Percentiles rank a stretch among this genome's conserved stretches.
phyloP scores from a whole-genome alignment of 2,329 filamentous ascomycete genomes.

The Talaromyces sp. region DNA sequence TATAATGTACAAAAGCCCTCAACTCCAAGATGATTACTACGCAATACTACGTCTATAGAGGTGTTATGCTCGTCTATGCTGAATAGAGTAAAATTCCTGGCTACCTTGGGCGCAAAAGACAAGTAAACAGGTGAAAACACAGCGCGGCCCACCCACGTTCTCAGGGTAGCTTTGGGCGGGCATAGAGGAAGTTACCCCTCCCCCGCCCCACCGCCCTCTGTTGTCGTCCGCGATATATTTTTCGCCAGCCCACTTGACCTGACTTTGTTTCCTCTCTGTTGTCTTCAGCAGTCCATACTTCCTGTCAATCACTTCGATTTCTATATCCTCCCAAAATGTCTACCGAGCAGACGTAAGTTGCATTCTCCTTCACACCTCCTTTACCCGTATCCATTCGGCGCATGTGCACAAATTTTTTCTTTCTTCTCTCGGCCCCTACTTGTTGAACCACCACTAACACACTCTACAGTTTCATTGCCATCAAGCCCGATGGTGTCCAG shows the following conservation, averaged over 20 bases:
- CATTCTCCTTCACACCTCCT: conserved; percentile 9
- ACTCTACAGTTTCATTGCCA: conserved; percentile 85
- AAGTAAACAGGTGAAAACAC: not conserved
- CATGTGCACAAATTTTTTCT: conserved; percentile 7
- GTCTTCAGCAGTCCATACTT: conserved; percentile 5
- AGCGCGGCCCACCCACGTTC: conserved; percentile 1
- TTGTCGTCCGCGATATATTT: conserved; percentile 6
- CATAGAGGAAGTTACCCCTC: conserved; percentile 5
- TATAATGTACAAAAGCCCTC: not conserved
- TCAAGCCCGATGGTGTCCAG: conserved; percentile 99
- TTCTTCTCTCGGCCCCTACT: conserved; percentile 15
- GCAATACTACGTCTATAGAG: not conserved
- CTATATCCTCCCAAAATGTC: conserved; percentile 52
- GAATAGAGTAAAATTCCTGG: not conserved
- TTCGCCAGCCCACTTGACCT: conserved; percentile 1
- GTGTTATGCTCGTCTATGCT: not conserved
- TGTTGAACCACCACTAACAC: conserved; percentile 26
- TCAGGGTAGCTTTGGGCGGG: not conserved
- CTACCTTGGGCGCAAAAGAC: not conserved
- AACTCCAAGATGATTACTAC: not conserved
- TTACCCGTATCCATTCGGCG: not conserved
- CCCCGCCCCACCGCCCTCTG: conserved; percentile 10
- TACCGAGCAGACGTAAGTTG: conserved; percentile 74
- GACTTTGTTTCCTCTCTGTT: conserved; percentile 1
- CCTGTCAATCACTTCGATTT: conserved; percentile 8